Percentiles rank a stretch among this genome's conserved stretches.
Conservation (phyloP, 345 rosid species). For the Gossypium raimondii region DNA sequence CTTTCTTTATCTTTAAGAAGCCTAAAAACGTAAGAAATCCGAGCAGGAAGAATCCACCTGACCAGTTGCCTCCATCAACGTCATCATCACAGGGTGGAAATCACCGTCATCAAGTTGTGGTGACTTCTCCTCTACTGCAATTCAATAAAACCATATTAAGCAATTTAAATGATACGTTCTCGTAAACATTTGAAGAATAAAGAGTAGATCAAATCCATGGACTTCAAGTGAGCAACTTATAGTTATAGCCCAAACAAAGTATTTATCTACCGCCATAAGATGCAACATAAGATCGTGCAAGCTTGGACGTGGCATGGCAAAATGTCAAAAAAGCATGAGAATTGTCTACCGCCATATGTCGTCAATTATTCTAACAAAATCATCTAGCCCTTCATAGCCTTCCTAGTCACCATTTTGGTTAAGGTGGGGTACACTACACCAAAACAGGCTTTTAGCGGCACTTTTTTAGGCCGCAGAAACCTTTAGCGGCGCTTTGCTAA, state of each 20-base stretch:
- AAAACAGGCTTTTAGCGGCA: too few relatives aligned
- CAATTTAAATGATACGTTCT: neutral
- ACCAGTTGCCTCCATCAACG: constrained; percentile 81
- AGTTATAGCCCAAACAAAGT: neutral
- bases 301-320: too few relatives aligned
- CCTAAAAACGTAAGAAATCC: constrained; percentile 84
- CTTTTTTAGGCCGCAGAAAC: too few relatives aligned
- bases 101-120: constrained; percentile 80
- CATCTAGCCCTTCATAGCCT: neutral
- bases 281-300: neutral
- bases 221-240: neutral
- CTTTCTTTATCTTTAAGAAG: constrained; percentile 69
- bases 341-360: too few relatives aligned
- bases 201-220: neutral
- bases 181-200: neutral
- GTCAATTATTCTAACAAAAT: neutral
- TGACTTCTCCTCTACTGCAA: constrained; percentile 59
- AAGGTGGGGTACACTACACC: too few relatives aligned
- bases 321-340: too few relatives aligned
- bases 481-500: too few relatives aligned
- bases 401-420: neutral
- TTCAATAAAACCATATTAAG: constrained; percentile 15
- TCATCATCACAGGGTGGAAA: constrained; percentile 71
- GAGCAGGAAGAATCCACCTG: constrained; percentile 85
- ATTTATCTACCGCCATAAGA: neutral